phyloP scores from a whole-genome alignment of 768 basidiomycete species.

The Royoungia palumana region DNA sequence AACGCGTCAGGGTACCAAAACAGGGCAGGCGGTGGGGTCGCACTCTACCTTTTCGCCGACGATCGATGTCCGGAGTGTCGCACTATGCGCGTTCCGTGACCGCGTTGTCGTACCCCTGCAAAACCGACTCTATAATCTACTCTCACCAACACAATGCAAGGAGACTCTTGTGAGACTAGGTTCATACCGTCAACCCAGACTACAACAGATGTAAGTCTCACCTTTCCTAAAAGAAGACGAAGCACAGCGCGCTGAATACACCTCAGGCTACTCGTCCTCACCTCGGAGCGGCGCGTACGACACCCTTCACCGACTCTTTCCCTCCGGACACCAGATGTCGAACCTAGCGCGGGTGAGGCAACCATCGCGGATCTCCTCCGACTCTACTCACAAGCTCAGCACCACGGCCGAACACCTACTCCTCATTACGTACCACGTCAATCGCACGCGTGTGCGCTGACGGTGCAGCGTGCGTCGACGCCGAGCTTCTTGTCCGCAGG shows the following conservation, averaged over 20 bases:
- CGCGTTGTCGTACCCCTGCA: slow-evolving; percentile 68
- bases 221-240: neutral
- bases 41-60: slow-evolving; percentile 40
- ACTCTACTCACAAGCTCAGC: slow-evolving; percentile 53
- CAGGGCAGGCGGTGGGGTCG: slow-evolving; percentile 24
- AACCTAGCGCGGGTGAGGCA: slow-evolving; percentile 61
- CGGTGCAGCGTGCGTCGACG: slow-evolving; percentile 29
- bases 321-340: slow-evolving; percentile 45
- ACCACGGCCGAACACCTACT: slow-evolving; percentile 28
- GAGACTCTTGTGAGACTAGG: slow-evolving; percentile 54
- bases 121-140: slow-evolving; percentile 50
- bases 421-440: slow-evolving; percentile 31
- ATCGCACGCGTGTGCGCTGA: slow-evolving; percentile 25
- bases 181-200: slow-evolving; percentile 60
- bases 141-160: slow-evolving; percentile 52
- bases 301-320: slow-evolving; percentile 60
- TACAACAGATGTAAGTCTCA: slow-evolving; percentile 72
- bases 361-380: slow-evolving; percentile 67
- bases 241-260: slow-evolving; percentile 3
- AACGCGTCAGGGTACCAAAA: slow-evolving; percentile 48
- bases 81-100: slow-evolving; percentile 77
- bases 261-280: slow-evolving; percentile 67
- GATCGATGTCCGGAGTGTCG: slow-evolving; percentile 81
- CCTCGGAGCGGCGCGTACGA: slow-evolving; percentile 60
- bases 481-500: slow-evolving; percentile 73